Evolutionary conservation across 208 protist genomes (phyloP), one percentile per base, ranked within the genome.

Genomic region (Leptomonas pyrrhocoris): DNA sequence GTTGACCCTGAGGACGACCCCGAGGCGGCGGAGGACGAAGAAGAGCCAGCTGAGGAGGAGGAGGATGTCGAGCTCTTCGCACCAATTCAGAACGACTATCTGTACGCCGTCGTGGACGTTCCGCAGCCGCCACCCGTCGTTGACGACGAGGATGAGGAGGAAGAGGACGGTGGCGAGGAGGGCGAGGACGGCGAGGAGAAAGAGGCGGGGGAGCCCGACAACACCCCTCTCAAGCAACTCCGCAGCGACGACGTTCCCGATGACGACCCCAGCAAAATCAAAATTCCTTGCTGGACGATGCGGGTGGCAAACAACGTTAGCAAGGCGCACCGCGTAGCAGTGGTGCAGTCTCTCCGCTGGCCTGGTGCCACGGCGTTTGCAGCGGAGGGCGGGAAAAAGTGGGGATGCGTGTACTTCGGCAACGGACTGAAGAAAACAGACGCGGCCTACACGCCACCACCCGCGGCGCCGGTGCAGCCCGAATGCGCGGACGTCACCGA

Each of bases 361-460:
- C 94, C 94, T 28, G 94, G 94, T 51, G 89, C 91, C 23, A 63
- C 92, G 25, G 90, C 90, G 12, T 97, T 91, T 68, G 79, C 74
- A 1, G 87, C 85, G n/a, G 83, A 91, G 38, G 80, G 83, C 30
- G 92, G 90, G 46, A 90, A 88, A 65, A 67, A 68, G 57, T 96
- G 86, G 85, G 90, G 89, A 27, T 90, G 80, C 59, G 89, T 90
- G 5, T 97, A 97, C 78, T 95, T 97, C 78, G 94, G 94, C 19
- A 91, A 86, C 57, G 94, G 94, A 34, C 64, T 97, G 31, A 95
- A 96, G 78, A 89, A 92, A 81, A 93, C 83, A 8, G 91, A 96
- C 68, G 76, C 76, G n/a, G 80, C 77, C 57, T 97, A 94, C 70
- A 96, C 94, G 1, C 92, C 92, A 15, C 78, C 78, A 23, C 87